Percentiles rank a stretch among this genome's conserved stretches.
Evolutionary conservation across 176 grass and related monocot genomes (phyloP).

Genomic region (Phragmites australis): DNA sequence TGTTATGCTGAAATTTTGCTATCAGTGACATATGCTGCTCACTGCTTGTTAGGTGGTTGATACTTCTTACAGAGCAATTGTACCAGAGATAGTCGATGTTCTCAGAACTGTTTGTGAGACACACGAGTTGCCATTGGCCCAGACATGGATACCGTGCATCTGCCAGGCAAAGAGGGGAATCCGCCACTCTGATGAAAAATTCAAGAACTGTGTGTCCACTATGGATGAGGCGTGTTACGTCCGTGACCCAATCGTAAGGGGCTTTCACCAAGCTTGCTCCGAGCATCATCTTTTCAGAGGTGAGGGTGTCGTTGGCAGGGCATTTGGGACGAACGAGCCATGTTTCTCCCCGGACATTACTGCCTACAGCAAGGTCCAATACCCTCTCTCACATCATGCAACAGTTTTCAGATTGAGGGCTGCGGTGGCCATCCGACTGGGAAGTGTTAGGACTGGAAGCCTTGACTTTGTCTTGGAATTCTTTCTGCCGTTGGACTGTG

Average conservation of each 20-base stretch:
- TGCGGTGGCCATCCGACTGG: slow-evolving; percentile 73
- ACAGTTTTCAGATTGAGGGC: slow-evolving; percentile 77
- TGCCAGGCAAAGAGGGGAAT: slow-evolving; percentile 68
- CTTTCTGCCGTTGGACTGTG: slow-evolving; percentile 73
- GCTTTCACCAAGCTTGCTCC: slow-evolving; percentile 90
- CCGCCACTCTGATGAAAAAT: slow-evolving; percentile 75
- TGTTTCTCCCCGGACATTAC: slow-evolving; percentile 72
- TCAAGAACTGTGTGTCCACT: slow-evolving; percentile 74
- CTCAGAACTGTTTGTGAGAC: slow-evolving; percentile 66
- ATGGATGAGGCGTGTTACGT: slow-evolving; percentile 74
- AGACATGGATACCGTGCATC: slow-evolving; percentile 86
- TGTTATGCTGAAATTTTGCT: background rate
- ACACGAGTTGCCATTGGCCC: slow-evolving; percentile 74
- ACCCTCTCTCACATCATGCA: slow-evolving; percentile 89
- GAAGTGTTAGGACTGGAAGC: slow-evolving; percentile 53
- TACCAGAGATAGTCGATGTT: slow-evolving; percentile 66
- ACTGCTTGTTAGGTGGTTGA: slow-evolving; percentile 55
- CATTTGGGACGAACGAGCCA: slow-evolving; percentile 81
- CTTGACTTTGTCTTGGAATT: slow-evolving; percentile 91
- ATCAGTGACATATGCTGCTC: slow-evolving; percentile 28
- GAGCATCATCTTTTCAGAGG: slow-evolving; percentile 96
- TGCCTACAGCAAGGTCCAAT: slow-evolving; percentile 62
- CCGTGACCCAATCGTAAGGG: slow-evolving; percentile 40
- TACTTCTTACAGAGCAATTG: slow-evolving; percentile 54
- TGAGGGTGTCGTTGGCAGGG: slow-evolving; percentile 78